Evolutionary conservation across 768 basidiomycete species (phyloP), one percentile per base, ranked within the genome.

Genomic region (Amanita inopinata): DNA sequence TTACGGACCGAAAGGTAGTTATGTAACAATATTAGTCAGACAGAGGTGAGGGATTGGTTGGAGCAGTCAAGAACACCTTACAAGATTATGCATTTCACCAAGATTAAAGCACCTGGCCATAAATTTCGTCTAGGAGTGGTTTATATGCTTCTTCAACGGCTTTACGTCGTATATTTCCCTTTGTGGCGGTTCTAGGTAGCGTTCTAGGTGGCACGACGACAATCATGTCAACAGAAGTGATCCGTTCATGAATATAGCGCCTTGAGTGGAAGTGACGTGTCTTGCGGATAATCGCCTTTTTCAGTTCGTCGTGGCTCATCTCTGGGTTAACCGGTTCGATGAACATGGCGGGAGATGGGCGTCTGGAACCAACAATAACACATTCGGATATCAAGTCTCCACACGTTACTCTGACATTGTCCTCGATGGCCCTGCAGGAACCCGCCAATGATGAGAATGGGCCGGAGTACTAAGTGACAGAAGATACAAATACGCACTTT

Each of bases 191-290:
- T 49, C 85, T 68, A 28, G 85, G 85, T 32, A 88, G 70, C 1
- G 80, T 73, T n/a, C 71, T 69, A 32, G 65, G 63, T 19, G 75
- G 67, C 12, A 85, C 83, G 32, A 87, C 62, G 46, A 87, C 61
- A 45, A 88, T 71, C 70, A 83, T 73, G 37, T 79, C 69, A 3
- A 73, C 51, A 5, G 69, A 73, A 3, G 69, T 71, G 62, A 88
- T 80, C 28, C 83, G 80, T 57, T 88, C 85, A 60, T 88, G 85
- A 38, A 84, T 62, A 57, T 88, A 88, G 43, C 83, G 71, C 44
- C 83, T 68, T 7, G 70, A 71, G 56, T 88, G 81, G 68, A 87
- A 88, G 17, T 71, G 73, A 17, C 79, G 69, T 6, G 75, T 86
- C 52, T 80, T 79, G 15, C 82, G 76, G 45, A 86, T 69, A 53